A percentile compares a stretch with the other conserved stretches of the same genome.
These are phyloP conservation scores for Fusarium circinatum DNA, from an alignment of 2,329 filamentous ascomycete species.

Conservation along the genomic window DNA sequence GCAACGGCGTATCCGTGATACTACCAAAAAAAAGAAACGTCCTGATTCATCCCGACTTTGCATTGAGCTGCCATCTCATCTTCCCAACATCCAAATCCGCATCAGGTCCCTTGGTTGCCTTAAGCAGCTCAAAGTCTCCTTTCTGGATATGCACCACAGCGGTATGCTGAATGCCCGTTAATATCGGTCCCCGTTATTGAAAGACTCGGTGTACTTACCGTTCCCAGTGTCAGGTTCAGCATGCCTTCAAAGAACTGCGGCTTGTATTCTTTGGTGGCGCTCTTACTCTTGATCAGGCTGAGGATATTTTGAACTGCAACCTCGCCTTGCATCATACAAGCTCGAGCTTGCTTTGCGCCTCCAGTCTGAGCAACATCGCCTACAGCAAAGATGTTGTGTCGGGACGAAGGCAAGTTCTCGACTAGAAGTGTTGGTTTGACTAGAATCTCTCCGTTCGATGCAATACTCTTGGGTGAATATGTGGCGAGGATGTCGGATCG, in stretches of 20 bases:
- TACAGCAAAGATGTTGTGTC: neutral
- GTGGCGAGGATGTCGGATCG: neutral
- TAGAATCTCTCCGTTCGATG: neutral
- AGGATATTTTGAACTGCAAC: slow-evolving; percentile 3
- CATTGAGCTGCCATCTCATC: slow-evolving; percentile 6
- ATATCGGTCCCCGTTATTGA: rapidly evolving
- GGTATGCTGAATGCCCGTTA: neutral
- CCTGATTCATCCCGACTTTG: neutral
- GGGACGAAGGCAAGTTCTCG: neutral
- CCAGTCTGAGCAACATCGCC: slow-evolving; percentile 23
- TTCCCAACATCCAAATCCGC: slow-evolving; percentile 8
- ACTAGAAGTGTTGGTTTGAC: slow-evolving; percentile 24
- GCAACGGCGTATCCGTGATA: rapidly evolving
- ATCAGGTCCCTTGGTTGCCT: neutral
- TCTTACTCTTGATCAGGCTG: neutral
- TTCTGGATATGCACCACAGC: neutral
- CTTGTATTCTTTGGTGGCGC: neutral
- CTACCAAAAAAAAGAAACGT: neutral
- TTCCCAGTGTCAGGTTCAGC: slow-evolving; percentile 16
- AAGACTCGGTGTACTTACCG: neutral
- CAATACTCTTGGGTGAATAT: slow-evolving; percentile 2
- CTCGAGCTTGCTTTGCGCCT: slow-evolving; percentile 27
- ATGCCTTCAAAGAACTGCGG: slow-evolving; percentile 17
- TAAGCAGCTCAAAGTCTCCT: slow-evolving; percentile 11
- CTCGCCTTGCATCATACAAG: slow-evolving; percentile 18